Evolutionary conservation across 140 eudicot species (phyloP).

Genomic region (Senecio squalidus): DNA sequence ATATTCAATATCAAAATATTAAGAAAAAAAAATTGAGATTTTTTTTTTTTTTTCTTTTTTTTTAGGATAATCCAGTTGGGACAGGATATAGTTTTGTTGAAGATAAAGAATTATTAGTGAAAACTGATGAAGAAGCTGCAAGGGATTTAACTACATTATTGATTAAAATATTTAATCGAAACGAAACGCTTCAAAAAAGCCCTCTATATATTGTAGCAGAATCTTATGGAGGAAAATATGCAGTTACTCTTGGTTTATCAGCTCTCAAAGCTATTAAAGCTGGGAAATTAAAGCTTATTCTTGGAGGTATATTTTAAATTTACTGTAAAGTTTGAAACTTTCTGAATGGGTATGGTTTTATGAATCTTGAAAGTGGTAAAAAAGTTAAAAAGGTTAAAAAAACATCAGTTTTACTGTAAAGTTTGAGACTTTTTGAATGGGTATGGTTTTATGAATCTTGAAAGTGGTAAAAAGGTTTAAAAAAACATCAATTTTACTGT

Average conservation of each 20-base stretch:
- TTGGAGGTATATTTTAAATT: constrained; percentile 70
- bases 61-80: constrained; percentile 94
- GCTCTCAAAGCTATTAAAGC: constrained; percentile 72
- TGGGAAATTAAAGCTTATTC: constrained; percentile 57
- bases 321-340: too few species aligned
- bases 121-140: constrained; percentile 76
- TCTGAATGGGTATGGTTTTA: too few species aligned
- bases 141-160: constrained; percentile 61
- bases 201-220: constrained; percentile 78
- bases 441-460: too few species aligned
- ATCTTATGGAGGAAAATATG: constrained; percentile 91
- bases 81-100: constrained; percentile 93
- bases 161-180: constrained; percentile 46
- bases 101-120: constrained; percentile 53
- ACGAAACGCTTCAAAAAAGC: constrained; percentile 51
- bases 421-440: too few species aligned
- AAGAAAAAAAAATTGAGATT: neutral
- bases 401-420: too few species aligned
- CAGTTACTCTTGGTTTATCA: constrained; percentile 80
- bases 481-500: too few species aligned
- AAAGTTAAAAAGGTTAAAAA: too few species aligned
- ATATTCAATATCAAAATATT: neutral
- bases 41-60: neutral
- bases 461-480: too few species aligned
- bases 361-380: too few species aligned